Conservation (phyloP, 805 yeast genomes). For the Jamesozyma gamospora region DNA sequence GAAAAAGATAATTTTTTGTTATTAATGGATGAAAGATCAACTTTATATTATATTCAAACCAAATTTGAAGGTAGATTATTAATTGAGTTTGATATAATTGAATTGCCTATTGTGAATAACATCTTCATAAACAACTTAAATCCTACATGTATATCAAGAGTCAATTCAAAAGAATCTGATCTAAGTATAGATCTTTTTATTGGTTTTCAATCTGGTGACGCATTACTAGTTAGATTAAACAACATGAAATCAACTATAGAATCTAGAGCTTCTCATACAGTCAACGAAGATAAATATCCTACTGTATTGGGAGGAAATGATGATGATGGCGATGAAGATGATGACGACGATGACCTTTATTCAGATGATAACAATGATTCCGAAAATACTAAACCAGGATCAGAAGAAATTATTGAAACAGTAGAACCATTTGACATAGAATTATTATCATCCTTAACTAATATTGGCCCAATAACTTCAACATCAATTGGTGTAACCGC, state of each 20-base stretch:
- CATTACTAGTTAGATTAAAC: constrained; percentile 34
- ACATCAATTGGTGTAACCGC: constrained; percentile 51
- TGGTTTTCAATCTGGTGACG: constrained; percentile 51
- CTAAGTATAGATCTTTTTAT: constrained; percentile 43
- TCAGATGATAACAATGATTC: constrained; percentile 14
- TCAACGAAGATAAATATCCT: constrained; percentile 23
- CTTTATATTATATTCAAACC: constrained; percentile 18
- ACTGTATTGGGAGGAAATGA: constrained; percentile 11
- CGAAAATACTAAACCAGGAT: constrained; percentile 11
- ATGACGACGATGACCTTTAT: constrained; percentile 24
- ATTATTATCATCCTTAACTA: constrained; percentile 44
- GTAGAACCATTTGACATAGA: constrained; percentile 33
- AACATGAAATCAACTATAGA: constrained; percentile 22
- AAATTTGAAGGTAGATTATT: constrained; percentile 27
- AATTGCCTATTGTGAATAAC: constrained; percentile 25
- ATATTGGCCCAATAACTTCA: constrained; percentile 65
- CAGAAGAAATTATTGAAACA: constrained; percentile 15
- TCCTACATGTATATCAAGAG: constrained; percentile 22
- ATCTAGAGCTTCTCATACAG: constrained; percentile 32
- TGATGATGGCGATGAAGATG: constrained; percentile 28
- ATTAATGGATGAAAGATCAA: constrained; percentile 20
- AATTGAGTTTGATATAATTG: constrained; percentile 21
- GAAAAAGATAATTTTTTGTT: constrained; percentile 12
- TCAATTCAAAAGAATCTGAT: constrained; percentile 19
- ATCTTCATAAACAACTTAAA: constrained; percentile 17